These are phyloP conservation scores for Colletotrichum orchidophilum DNA, from an alignment of 2,329 filamentous ascomycete species.

Conservation along the genomic window DNA sequence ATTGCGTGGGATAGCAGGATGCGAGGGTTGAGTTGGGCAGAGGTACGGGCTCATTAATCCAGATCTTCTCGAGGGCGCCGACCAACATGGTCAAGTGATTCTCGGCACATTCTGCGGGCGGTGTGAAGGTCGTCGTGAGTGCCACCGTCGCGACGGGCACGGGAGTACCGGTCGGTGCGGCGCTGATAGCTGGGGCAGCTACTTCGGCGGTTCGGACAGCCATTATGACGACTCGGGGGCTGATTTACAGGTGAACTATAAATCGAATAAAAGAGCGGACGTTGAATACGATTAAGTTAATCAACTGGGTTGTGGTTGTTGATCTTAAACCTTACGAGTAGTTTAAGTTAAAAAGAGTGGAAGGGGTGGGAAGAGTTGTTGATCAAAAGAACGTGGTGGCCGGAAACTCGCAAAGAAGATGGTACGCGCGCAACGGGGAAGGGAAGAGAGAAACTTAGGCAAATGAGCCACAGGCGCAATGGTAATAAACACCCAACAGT, in stretches of 20 bases:
- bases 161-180: neutral
- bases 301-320: neutral
- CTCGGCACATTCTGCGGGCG: slow-evolving; percentile 23
- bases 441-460: neutral
- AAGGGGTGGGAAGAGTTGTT: slow-evolving; percentile 5
- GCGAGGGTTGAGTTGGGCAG: slow-evolving; percentile 26
- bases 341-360: slow-evolving; percentile 17
- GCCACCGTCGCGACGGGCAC: slow-evolving; percentile 15
- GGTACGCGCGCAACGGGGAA: neutral
- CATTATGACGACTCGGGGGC: neutral
- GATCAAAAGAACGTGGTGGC: slow-evolving; percentile 11
- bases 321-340: neutral
- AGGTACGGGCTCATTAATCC: slow-evolving; percentile 29
- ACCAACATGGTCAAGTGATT: slow-evolving; percentile 31
- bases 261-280: neutral
- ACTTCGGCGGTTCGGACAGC: neutral
- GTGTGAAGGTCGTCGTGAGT: slow-evolving; percentile 27
- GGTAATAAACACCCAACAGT: slow-evolving; percentile 15
- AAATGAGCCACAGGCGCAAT: neutral
- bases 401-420: neutral
- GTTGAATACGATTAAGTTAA: neutral
- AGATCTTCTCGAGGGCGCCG: slow-evolving; percentile 31
- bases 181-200: neutral
- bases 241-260: neutral
- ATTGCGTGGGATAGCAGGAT: slow-evolving; percentile 26